phyloP scores from a whole-genome alignment of 345 rosid species.

The Iberis pinnata region DNA sequence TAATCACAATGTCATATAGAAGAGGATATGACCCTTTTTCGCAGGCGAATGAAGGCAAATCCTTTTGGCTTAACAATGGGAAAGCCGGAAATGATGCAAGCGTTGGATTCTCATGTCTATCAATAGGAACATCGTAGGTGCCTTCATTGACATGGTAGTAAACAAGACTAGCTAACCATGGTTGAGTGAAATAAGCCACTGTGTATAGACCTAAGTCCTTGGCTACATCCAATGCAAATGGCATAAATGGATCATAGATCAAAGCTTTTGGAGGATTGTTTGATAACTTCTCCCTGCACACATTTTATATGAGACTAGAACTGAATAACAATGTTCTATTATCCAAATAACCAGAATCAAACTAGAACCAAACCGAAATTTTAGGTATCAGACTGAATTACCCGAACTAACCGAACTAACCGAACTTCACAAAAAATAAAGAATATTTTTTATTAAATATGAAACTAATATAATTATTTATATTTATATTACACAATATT shows the following conservation, averaged over 20 bases:
- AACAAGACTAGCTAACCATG: conserved; percentile 33
- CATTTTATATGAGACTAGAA: not conserved
- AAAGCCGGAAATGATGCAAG: conserved; percentile 28
- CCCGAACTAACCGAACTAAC: no score
- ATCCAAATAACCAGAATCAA: no score
- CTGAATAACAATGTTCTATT: no score
- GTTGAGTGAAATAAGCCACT: conserved; percentile 34
- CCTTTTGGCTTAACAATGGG: conserved; percentile 32
- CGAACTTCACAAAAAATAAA: no score
- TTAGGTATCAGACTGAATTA: no score
- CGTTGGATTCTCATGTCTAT: conserved; percentile 12
- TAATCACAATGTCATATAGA: not conserved
- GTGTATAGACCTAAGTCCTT: conserved; percentile 21
- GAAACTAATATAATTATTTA: no score
- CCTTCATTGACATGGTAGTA: conserved; percentile 34
- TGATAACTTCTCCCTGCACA: conserved; percentile 19
- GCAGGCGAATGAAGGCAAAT: conserved; percentile 37
- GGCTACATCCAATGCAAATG: conserved; percentile 41
- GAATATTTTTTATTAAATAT: no score
- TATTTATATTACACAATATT: no score
- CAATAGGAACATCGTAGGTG: conserved; percentile 29
- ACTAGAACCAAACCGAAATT: no score
- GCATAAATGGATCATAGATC: conserved; percentile 41
- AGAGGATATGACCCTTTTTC: conserved; percentile 27
- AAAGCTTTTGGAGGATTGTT: conserved; percentile 29